phyloP scores from a whole-genome alignment of 179 eudicot species.

The Beta macrorhiza region DNA sequence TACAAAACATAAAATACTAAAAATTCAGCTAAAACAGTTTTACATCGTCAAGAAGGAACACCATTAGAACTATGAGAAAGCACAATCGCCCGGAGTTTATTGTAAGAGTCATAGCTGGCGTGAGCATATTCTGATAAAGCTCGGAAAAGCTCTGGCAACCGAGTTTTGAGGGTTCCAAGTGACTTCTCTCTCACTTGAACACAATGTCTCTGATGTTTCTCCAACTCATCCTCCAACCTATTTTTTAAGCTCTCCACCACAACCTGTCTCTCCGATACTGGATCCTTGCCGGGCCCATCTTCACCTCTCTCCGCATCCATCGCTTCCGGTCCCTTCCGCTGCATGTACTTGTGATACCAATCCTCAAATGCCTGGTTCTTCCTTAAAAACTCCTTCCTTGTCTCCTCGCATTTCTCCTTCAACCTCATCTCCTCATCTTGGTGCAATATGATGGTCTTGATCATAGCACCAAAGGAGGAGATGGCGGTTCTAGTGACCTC shows the following conservation, averaged over 20 bases:
- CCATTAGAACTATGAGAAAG: conserved; percentile 49
- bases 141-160: conserved; percentile 81
- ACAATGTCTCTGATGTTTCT: conserved; percentile 64
- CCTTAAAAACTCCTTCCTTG: conserved; percentile 59
- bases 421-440: conserved; percentile 88
- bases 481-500: conserved; percentile 76
- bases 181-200: conserved; percentile 89
- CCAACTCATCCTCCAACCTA: conserved; percentile 72
- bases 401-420: conserved; percentile 74
- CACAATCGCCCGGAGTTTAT: conserved; percentile 45
- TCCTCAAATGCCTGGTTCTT: conserved; percentile 73
- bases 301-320: conserved; percentile 40
- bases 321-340: conserved; percentile 47
- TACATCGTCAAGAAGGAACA: conserved; percentile 31
- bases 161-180: conserved; percentile 60
- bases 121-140: conserved; percentile 73
- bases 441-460: conserved; percentile 57
- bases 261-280: conserved; percentile 51
- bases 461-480: conserved; percentile 63
- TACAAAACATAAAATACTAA: background rate
- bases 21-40: background rate
- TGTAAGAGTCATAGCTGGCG: conserved; percentile 58
- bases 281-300: conserved; percentile 46
- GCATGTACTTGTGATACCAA: conserved; percentile 69
- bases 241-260: conserved; percentile 71